These are phyloP conservation scores for Hymenotorrendiella dingleyae DNA, from an alignment of 2,329 filamentous ascomycete species.

Conservation along the genomic window DNA sequence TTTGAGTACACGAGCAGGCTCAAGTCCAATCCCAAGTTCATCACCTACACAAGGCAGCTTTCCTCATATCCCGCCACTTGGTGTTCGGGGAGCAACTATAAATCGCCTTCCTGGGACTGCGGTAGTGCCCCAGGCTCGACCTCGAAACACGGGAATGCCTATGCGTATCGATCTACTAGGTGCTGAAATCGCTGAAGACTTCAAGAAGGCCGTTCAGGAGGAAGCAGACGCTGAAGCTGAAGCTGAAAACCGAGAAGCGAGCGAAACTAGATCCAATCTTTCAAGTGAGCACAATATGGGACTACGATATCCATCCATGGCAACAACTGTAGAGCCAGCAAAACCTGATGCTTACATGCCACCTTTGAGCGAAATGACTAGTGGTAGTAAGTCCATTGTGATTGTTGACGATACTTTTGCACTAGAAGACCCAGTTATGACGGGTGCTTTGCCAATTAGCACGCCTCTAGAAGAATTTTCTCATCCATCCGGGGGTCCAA, in stretches of 20 bases:
- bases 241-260: constrained; percentile 25
- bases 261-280: constrained; percentile 19
- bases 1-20: constrained; percentile 50
- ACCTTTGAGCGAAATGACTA: constrained; percentile 40
- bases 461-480: constrained; percentile 48
- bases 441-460: constrained; percentile 35
- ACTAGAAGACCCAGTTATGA: constrained; percentile 45
- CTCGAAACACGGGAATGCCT: constrained; percentile 41
- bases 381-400: constrained; percentile 83
- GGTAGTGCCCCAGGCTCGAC: constrained; percentile 50
- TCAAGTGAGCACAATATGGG: constrained; percentile 14
- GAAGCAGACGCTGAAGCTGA: constrained; percentile 50
- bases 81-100: constrained; percentile 40
- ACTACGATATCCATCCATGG: constrained; percentile 23
- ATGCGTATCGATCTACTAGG: constrained; percentile 76
- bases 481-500: constrained; percentile 48
- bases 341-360: constrained; percentile 24
- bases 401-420: constrained; percentile 58
- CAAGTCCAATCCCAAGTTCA: constrained; percentile 18
- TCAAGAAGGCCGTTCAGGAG: constrained; percentile 67
- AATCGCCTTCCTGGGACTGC: constrained; percentile 56
- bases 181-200: constrained; percentile 72
- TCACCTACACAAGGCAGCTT: constrained; percentile 33
- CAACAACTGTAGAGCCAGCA: no score
- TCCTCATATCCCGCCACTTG: constrained; percentile 30